phyloP scores from a whole-genome alignment of 176 grass and related monocot genomes.

The Cymbopogon citratus region DNA sequence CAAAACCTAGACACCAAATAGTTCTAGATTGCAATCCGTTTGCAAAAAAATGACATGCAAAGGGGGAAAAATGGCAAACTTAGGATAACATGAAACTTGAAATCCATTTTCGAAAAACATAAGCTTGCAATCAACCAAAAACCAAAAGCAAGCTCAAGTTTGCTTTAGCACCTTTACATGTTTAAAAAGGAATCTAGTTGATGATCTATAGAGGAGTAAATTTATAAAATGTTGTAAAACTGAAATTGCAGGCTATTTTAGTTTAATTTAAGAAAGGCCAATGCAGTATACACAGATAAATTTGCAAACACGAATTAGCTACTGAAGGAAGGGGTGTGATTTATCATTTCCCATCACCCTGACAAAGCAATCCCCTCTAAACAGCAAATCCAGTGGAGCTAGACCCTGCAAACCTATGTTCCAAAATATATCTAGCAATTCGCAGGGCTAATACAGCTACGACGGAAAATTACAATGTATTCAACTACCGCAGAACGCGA shows the following conservation, averaged over 20 bases:
- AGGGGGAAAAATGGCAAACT: background rate
- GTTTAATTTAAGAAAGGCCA: background rate
- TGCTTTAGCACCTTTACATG: background rate
- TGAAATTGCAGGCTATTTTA: background rate
- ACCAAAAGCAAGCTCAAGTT: background rate
- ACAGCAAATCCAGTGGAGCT: background rate
- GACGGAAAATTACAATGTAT: background rate
- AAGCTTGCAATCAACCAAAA: background rate
- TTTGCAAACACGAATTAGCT: constrained; percentile 1
- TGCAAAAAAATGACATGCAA: background rate
- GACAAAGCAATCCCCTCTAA: background rate
- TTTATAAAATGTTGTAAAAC: background rate
- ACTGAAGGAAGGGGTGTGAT: background rate
- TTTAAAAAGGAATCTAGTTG: background rate
- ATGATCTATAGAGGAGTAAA: background rate
- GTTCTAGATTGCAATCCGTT: background rate
- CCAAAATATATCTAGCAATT: background rate
- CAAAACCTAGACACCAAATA: background rate
- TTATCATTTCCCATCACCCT: background rate
- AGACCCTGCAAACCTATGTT: background rate
- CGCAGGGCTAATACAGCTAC: background rate
- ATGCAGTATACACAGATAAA: background rate
- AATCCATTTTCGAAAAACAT: background rate
- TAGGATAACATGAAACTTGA: background rate
- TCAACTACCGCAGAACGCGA: background rate